phyloP scores from a whole-genome alignment of 2,329 filamentous ascomycete species.

The Bimuria novae-zelandiae region DNA sequence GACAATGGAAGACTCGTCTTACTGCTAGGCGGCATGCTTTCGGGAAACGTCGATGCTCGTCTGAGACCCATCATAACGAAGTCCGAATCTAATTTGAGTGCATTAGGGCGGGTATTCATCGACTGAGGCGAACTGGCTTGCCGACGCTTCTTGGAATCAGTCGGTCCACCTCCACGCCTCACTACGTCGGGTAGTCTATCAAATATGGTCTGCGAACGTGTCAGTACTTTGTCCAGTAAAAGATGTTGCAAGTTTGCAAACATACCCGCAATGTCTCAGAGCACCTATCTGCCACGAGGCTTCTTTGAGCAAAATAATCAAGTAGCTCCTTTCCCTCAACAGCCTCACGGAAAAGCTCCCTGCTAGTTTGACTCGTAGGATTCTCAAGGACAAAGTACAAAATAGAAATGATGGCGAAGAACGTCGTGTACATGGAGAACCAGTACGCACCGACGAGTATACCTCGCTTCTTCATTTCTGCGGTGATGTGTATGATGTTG shows the following conservation, averaged over 20 bases:
- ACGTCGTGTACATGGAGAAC: slow-evolving; percentile 85
- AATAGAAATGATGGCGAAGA: slow-evolving; percentile 78
- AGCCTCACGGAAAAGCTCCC: slow-evolving; percentile 84
- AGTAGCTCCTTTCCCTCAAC: slow-evolving; percentile 83
- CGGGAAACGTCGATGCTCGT: slow-evolving; percentile 45
- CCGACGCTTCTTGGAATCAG: slow-evolving; percentile 43
- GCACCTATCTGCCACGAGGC: slow-evolving; percentile 86
- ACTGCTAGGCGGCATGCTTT: slow-evolving; percentile 30
- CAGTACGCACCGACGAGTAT: slow-evolving; percentile 82
- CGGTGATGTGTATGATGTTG: slow-evolving; percentile 79
- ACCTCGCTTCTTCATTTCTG: slow-evolving; percentile 75
- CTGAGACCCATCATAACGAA: slow-evolving; percentile 26
- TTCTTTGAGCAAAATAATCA: slow-evolving; percentile 76
- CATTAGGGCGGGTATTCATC: slow-evolving; percentile 28
- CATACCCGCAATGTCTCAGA: slow-evolving; percentile 75
- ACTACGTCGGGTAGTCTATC: slow-evolving; percentile 78
- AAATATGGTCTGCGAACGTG: slow-evolving; percentile 68
- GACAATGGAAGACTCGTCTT: slow-evolving; percentile 37
- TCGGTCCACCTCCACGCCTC: slow-evolving; percentile 49
- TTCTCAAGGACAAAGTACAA: slow-evolving; percentile 83
- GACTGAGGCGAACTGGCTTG: slow-evolving; percentile 44
- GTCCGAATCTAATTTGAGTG: slow-evolving; percentile 30
- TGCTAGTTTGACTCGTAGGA: slow-evolving; percentile 71
- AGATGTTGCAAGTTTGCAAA: slow-evolving; percentile 9
- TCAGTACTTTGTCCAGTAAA: not conserved